phyloP scores from a whole-genome alignment of 129 eudicot genomes.

The Calendula officinalis region DNA sequence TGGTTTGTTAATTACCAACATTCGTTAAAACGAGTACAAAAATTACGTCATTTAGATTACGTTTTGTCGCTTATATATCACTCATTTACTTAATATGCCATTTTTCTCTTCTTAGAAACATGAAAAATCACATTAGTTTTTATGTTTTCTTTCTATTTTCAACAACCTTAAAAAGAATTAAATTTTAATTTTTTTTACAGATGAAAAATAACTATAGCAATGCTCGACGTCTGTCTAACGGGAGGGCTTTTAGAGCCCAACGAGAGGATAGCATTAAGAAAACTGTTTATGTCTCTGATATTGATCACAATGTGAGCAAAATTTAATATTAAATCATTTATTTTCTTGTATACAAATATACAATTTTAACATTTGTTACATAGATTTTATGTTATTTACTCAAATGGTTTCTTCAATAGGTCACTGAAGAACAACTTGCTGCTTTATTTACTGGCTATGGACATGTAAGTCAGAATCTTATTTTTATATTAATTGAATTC shows the following conservation, averaged over 20 bases:
- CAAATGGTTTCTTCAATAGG: constrained; percentile 37
- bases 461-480: constrained; percentile 50
- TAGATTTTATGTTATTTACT: constrained; percentile 12
- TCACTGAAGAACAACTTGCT: constrained; percentile 92
- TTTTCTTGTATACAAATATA: not conserved
- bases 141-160: not conserved
- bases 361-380: not conserved
- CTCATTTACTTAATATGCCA: constrained; percentile 1
- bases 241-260: constrained; percentile 76
- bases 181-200: constrained; percentile 34
- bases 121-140: not conserved
- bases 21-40: not conserved
- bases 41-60: constrained; percentile 2
- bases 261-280: constrained; percentile 92
- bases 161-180: not conserved
- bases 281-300: not conserved
- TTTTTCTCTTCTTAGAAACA: constrained; percentile 3
- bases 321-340: not conserved
- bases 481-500: not conserved
- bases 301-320: not conserved
- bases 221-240: constrained; percentile 55
- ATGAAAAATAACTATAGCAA: constrained; percentile 62
- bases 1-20: too few species aligned
- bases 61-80: constrained; percentile 7
- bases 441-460: constrained; percentile 76